Evolutionary conservation across 306 rosid genomes (phyloP).

Genomic region (Acmispon strigosus): DNA sequence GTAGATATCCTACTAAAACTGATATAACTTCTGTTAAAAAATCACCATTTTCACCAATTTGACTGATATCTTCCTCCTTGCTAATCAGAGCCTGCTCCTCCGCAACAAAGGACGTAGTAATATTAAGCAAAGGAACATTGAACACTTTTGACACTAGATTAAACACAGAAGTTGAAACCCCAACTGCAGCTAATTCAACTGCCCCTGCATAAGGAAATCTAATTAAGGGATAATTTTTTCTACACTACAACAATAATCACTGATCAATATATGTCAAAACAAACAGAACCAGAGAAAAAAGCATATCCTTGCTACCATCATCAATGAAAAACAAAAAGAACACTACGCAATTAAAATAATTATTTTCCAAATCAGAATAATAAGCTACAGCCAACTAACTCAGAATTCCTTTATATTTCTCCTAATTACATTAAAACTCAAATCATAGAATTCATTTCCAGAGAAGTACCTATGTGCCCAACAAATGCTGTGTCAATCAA

Average conservation of each 20-base stretch:
- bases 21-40: not conserved
- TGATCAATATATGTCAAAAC: not conserved
- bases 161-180: constrained; percentile 80
- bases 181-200: constrained; percentile 87
- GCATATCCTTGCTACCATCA: not conserved
- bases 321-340: not conserved
- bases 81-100: constrained; percentile 66
- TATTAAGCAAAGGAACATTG: constrained; percentile 72
- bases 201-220: constrained; percentile 53
- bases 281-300: constrained; percentile 2
- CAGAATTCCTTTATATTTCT: not conserved
- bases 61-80: constrained; percentile 27
- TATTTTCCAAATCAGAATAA: not conserved
- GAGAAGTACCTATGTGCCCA: constrained; percentile 79
- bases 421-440: not conserved
- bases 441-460: constrained; percentile 9
- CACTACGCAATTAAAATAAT: not conserved
- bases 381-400: not conserved
- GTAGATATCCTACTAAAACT: not conserved
- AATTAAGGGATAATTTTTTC: constrained; percentile 4
- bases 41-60: constrained; percentile 33
- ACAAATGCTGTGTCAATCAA: constrained; percentile 87
- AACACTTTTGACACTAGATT: constrained; percentile 80
- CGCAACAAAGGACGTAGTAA: constrained; percentile 92
- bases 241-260: not conserved